Evolutionary conservation across 2,329 filamentous ascomycete genomes (phyloP).

Genomic region (Elsinoe arachidis): DNA sequence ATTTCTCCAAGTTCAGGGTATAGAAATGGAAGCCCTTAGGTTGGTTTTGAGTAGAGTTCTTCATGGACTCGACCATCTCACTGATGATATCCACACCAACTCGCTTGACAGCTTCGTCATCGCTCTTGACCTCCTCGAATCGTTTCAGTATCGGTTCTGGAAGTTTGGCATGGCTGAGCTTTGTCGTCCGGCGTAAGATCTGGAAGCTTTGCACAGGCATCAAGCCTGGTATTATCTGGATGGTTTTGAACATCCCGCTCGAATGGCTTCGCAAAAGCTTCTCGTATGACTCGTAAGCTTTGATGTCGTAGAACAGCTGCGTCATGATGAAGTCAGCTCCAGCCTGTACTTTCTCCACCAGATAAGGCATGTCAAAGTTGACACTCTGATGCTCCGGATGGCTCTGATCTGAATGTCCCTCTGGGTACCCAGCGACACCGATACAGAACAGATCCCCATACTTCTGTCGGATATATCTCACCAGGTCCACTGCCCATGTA

Average conservation of each 20-base stretch:
- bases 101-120: constrained; percentile 73
- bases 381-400: constrained; percentile 69
- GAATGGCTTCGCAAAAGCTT: constrained; percentile 65
- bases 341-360: constrained; percentile 83
- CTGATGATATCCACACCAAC: constrained; percentile 74
- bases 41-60: constrained; percentile 48
- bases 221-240: constrained; percentile 85
- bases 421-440: constrained; percentile 88
- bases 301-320: constrained; percentile 87
- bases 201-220: constrained; percentile 98
- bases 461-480: constrained; percentile 74
- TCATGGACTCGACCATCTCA: constrained; percentile 74
- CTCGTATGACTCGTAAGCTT: constrained; percentile 76
- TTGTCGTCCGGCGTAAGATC: constrained; percentile 87
- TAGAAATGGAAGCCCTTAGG: constrained; percentile 92
- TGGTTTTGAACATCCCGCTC: constrained; percentile 73
- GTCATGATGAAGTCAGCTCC: constrained; percentile 99
- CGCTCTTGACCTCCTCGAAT: constrained; percentile 63
- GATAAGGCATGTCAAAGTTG: constrained; percentile 65
- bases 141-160: constrained; percentile 62
- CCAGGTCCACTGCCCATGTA: constrained; percentile 78
- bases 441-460: constrained; percentile 95
- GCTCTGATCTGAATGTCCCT: constrained; percentile 86
- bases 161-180: constrained; percentile 81
- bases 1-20: constrained; percentile 91